Evolutionary conservation across 1,284 basidiomycete species (phyloP).

Genomic region (Ceratobasidium sp.): DNA sequence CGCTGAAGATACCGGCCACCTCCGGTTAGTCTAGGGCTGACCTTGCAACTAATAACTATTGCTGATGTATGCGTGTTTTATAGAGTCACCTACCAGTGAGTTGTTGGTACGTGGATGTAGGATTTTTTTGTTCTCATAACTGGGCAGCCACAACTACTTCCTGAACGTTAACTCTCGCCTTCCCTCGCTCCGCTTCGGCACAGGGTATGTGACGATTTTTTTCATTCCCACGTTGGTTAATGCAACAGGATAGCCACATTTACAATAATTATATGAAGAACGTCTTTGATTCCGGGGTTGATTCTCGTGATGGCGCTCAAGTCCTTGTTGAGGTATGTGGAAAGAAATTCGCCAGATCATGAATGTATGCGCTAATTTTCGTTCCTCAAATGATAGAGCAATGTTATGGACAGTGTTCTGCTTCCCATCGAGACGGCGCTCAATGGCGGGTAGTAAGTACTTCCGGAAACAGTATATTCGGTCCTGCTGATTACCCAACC

Average conservation of each 20-base stretch:
- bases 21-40: conserved; percentile 18
- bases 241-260: not conserved
- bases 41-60: not conserved
- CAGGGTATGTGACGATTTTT: conserved; percentile 41
- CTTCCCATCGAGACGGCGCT: conserved; percentile 16
- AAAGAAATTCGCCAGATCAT: not conserved
- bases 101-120: not conserved
- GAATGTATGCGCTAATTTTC: conserved; percentile 14
- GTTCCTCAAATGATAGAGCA: conserved; percentile 4
- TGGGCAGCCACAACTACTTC: conserved; percentile 46
- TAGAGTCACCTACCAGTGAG: conserved; percentile 46
- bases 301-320: conserved; percentile 49
- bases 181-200: conserved; percentile 55
- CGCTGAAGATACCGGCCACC: conserved; percentile 39
- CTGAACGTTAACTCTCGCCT: conserved; percentile 53
- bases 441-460: conserved; percentile 35
- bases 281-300: conserved; percentile 47
- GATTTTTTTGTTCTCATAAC: not conserved
- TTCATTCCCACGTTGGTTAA: not conserved
- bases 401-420: conserved; percentile 23
- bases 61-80: not conserved
- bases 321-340: conserved; percentile 43
- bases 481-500: not conserved
- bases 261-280: conserved; percentile 53
- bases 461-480: not conserved